Evolutionary conservation across 2,329 filamentous ascomycete species (phyloP).

Genomic region (Pseudogymnoascus sp.): DNA sequence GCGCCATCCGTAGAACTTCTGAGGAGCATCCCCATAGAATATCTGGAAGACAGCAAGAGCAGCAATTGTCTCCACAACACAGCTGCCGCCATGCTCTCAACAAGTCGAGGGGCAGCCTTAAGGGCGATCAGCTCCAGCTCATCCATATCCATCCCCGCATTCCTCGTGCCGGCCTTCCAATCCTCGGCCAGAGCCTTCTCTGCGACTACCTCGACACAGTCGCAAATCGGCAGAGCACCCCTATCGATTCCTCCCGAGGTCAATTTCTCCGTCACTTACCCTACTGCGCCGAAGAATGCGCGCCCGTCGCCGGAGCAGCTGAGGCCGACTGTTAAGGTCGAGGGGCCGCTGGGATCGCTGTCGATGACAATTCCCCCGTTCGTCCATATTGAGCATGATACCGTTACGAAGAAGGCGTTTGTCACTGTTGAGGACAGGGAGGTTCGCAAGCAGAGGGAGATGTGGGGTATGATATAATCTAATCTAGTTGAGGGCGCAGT

Average conservation of each 20-base stretch:
- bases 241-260: slow-evolving; percentile 80
- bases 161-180: slow-evolving; percentile 66
- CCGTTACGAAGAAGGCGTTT: slow-evolving; percentile 51
- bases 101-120: slow-evolving; percentile 52
- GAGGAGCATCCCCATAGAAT: slow-evolving; percentile 6
- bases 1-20: neutral
- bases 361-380: slow-evolving; percentile 73
- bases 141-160: slow-evolving; percentile 54
- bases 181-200: slow-evolving; percentile 55
- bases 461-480: slow-evolving; percentile 69
- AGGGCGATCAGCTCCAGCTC: slow-evolving; percentile 43
- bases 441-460: slow-evolving; percentile 71
- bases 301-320: slow-evolving; percentile 40
- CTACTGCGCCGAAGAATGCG: slow-evolving; percentile 26
- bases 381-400: slow-evolving; percentile 62
- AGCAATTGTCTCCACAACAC: slow-evolving; percentile 6
- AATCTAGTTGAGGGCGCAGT: neutral
- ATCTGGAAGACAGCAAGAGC: slow-evolving; percentile 6
- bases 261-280: slow-evolving; percentile 62
- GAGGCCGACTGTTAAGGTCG: slow-evolving; percentile 63
- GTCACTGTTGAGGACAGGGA: slow-evolving; percentile 63
- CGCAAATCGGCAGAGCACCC: slow-evolving; percentile 78
- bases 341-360: slow-evolving; percentile 75
- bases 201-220: slow-evolving; percentile 55
- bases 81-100: slow-evolving; percentile 52